These are phyloP conservation scores for Komagataella ulmi DNA, from an alignment of 805 yeast genomes.

Conservation along the genomic window DNA sequence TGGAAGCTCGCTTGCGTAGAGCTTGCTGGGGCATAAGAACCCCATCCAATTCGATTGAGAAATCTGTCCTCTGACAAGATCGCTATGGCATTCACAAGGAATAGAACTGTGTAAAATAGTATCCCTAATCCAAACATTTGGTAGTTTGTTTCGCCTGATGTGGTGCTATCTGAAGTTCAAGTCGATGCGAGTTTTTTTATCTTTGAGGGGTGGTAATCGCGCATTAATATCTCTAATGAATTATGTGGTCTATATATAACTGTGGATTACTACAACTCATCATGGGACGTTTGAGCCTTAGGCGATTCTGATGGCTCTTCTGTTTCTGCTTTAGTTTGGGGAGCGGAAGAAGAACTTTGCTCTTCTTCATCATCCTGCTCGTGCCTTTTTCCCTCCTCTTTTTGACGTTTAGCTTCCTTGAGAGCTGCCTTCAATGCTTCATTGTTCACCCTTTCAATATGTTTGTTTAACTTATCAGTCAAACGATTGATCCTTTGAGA, in stretches of 20 bases:
- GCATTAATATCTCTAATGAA: not conserved
- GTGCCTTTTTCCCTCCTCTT: not conserved
- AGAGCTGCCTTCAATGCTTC: not conserved
- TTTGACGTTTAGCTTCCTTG: not conserved
- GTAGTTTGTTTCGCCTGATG: not conserved
- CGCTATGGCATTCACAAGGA: conserved; percentile 42
- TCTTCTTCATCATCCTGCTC: conserved; percentile 7
- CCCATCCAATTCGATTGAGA: conserved; percentile 30
- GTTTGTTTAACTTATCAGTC: conserved; percentile 8
- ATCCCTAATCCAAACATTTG: conserved; percentile 44
- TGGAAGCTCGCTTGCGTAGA: conserved; percentile 8
- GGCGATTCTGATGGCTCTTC: conserved; percentile 1
- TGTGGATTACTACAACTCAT: not conserved
- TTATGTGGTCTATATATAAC: not conserved
- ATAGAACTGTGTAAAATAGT: conserved; percentile 34
- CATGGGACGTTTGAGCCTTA: not conserved
- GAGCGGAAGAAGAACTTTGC: conserved; percentile 4
- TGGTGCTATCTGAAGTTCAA: not conserved
- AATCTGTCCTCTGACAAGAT: conserved; percentile 49
- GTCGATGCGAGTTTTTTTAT: not conserved
- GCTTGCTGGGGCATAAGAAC: conserved; percentile 5
- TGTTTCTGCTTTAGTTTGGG: conserved; percentile 4
- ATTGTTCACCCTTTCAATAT: not conserved
- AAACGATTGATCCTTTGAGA: conserved; percentile 14
- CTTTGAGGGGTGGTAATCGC: not conserved